Evolutionary conservation across 139 green algal species (phyloP).

Genomic region (Chlamydomonas eustigma): DNA sequence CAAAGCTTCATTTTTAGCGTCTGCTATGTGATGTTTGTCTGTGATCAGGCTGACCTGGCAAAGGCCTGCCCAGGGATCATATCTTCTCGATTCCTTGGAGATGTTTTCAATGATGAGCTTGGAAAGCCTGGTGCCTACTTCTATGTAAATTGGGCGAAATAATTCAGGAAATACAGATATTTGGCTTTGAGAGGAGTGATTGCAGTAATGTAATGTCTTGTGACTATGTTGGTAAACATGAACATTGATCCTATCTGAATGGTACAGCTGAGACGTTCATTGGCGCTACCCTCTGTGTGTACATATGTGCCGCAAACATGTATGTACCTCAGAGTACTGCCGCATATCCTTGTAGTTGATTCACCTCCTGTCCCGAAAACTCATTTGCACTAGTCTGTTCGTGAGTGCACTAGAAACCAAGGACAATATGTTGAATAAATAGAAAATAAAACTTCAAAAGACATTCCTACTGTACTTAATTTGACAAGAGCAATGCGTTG

Average conservation of each 20-base stretch:
- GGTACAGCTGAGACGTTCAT: not conserved
- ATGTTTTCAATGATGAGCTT: constrained; percentile 42
- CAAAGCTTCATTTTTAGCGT: not conserved
- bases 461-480: too few relatives aligned
- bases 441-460: too few relatives aligned
- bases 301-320: not conserved
- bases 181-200: too few relatives aligned
- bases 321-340: not conserved
- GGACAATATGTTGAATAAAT: too few relatives aligned
- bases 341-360: not conserved
- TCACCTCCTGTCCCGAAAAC: too few relatives aligned
- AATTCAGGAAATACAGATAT: not conserved
- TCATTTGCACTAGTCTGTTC: too few relatives aligned
- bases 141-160: constrained; percentile 35
- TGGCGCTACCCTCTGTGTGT: not conserved
- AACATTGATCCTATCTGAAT: not conserved
- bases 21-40: not conserved
- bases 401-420: too few relatives aligned
- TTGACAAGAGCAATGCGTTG: too few relatives aligned
- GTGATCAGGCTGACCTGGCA: constrained; percentile 29
- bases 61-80: constrained; percentile 36
- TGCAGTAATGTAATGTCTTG: too few relatives aligned
- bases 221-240: too few relatives aligned
- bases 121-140: constrained; percentile 48
- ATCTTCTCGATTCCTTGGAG: constrained; percentile 46